Base-by-base conservation (phyloP, 805 yeast genomes). In the Brettanomyces sp. region DNA sequence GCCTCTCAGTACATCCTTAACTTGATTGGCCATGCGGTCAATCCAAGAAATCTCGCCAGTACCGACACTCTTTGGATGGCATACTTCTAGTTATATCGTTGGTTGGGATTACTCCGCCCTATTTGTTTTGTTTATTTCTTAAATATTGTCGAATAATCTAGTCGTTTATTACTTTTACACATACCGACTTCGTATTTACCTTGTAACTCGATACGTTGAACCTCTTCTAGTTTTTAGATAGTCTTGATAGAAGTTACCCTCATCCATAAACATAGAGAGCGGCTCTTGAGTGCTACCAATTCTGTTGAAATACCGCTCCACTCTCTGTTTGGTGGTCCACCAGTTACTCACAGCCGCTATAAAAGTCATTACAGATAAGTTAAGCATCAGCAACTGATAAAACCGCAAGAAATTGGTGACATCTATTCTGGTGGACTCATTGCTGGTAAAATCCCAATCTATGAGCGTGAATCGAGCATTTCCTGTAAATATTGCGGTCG, bases 51-150 rank as follows among this genome's bases (percentile, higher is more conserved):
- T 56, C 68, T 93, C 55, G 97, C 98, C 13, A 80, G 87, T 45
- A 83, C 95, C 5, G 99, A 93, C 56, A 80, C 89, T 13, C 73
- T 86, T 52, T 93, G 96, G 89, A 87, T 93, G 96, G 93, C 99
- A 1, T 93, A 88, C 68, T 78, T 89, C 55, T 89, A 69, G 52
- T n/a, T 35, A 28, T 22, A 39, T 43, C 37, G 30, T 22, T 38
- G 18, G 30, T 23, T 30, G 14, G 36, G 14, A 36, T 44, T 41
- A 24, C 34, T 33, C 33, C 21, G 14, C n/a, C 13, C 8, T 18
- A 22, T 39, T 24, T 34, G 12, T 34, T n/a, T 39, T 24, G n/a
- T 12, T 18, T 35, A 35, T 35, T 35, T n/a, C 22, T 18, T 12
- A 12, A n/a, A 35, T 18, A 35, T 35, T n/a, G 7, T 35, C 7